A percentile compares a stretch with the other conserved stretches of the same genome.
These are phyloP conservation scores for Zygosaccharomyces lentus DNA, from an alignment of 805 yeast species.

Conservation along the genomic window DNA sequence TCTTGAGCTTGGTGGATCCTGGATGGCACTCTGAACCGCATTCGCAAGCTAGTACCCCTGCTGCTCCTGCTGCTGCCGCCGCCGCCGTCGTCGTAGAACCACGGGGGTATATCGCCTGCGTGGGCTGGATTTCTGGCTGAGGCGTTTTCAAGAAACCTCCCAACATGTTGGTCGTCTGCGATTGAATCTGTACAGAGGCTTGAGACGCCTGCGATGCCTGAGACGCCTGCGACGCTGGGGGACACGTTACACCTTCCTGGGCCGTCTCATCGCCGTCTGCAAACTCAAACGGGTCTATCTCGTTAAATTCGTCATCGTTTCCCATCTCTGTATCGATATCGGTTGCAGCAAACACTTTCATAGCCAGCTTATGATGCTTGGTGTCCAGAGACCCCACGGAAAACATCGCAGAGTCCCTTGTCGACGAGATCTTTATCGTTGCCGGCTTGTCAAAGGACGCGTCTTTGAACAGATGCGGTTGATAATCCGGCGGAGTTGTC, in stretches of 20 bases:
- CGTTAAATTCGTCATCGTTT: conserved; percentile 7
- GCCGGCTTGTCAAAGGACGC: conserved; percentile 38
- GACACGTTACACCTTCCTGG: neutral
- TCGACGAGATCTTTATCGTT: conserved; percentile 30
- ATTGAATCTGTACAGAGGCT: conserved; percentile 22
- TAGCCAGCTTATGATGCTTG: conserved; percentile 29
- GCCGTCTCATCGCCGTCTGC: conserved; percentile 1
- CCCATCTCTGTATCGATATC: conserved; percentile 13
- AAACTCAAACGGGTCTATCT: conserved; percentile 33
- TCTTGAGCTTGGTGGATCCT: conserved; percentile 10
- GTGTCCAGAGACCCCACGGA: conserved; percentile 35
- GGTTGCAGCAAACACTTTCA: conserved; percentile 31
- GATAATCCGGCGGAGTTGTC: conserved; percentile 43
- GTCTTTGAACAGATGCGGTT: conserved; percentile 47
- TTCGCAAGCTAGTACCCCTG: conserved; percentile 30
- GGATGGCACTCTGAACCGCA: conserved; percentile 22
- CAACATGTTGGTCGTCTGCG: conserved; percentile 35
- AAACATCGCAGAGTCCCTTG: conserved; percentile 17
- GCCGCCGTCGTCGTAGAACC: neutral
- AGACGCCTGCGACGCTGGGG: neutral
- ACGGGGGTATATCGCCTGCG: conserved; percentile 25
- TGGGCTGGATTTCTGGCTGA: conserved; percentile 25
- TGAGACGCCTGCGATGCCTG: neutral
- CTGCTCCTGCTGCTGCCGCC: too few relatives aligned
- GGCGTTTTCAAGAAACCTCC: conserved; percentile 30